A percentile compares a stretch with the other conserved stretches of the same genome.
phyloP scores from a whole-genome alignment of 2,329 filamentous ascomycete genomes.

The Periconia sp. region DNA sequence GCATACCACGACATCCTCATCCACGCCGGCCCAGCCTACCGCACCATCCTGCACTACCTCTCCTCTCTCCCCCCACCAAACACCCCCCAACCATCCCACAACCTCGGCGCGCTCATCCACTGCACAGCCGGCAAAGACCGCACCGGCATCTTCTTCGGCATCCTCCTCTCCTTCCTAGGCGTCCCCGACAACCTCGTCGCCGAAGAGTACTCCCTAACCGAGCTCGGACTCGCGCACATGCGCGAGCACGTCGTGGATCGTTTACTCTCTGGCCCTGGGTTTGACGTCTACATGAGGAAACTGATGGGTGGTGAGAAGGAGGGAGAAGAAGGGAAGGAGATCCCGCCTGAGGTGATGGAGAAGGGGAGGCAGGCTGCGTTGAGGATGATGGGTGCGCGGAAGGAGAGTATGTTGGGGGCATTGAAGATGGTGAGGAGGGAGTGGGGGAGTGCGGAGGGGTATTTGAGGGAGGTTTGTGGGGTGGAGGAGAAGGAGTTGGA shows the following conservation, averaged over 20 bases:
- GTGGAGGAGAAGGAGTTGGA: constrained; percentile 59
- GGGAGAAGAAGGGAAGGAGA: constrained; percentile 41
- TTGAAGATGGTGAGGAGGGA: constrained; percentile 58
- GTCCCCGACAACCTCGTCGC: constrained; percentile 61
- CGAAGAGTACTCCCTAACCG: constrained; percentile 68
- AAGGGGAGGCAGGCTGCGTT: constrained; percentile 28
- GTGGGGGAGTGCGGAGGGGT: constrained; percentile 66
- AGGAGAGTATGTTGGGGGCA: constrained; percentile 55
- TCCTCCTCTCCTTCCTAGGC: constrained; percentile 66
- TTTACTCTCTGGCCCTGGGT: constrained; percentile 45
- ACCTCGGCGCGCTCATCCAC: constrained; percentile 64
- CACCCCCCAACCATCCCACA: not conserved
- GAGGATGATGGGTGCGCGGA: constrained; percentile 43
- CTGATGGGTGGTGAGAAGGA: constrained; percentile 10
- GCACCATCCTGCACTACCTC: constrained; percentile 64
- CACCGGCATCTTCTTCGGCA: constrained; percentile 69
- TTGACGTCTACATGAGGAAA: constrained; percentile 24
- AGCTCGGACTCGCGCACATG: constrained; percentile 56
- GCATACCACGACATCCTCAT: constrained; percentile 66
- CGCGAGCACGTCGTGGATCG: constrained; percentile 53
- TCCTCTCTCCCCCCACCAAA: constrained; percentile 38
- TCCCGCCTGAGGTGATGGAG: constrained; percentile 32
- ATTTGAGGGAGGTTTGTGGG: constrained; percentile 61
- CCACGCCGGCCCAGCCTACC: constrained; percentile 56
- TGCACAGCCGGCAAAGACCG: constrained; percentile 79